Base-by-base conservation (phyloP, 257 asterid species). In the Eucommia ulmoides region DNA sequence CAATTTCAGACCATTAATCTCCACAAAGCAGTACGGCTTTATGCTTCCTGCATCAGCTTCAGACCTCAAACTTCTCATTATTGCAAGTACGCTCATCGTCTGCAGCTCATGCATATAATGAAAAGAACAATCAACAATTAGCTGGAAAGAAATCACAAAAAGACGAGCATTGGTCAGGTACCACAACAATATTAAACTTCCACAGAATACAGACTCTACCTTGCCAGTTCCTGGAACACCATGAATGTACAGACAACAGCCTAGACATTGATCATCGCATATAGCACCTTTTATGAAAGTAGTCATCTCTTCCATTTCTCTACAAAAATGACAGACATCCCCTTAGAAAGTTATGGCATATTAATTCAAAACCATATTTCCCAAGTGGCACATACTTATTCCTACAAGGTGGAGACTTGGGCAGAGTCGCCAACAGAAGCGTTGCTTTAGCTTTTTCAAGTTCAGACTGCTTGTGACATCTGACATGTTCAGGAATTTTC, bases 151-250 rank as follows among this genome's bases (percentile, higher is more conserved):
- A 26, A 26, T 26, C 8, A 26, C 38, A 26, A 26, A 26, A n/a
- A n/a, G n/a, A n/a, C n/a, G n/a, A n/a, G n/a, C n/a, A n/a, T n/a
- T n/a, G n/a, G n/a, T n/a, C n/a, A n/a, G n/a, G n/a, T n/a, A n/a
- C n/a, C n/a, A n/a, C 38, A 29, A 29, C 38, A 29, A 29, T 12
- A 29, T 29, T 29, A 29, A 3, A 38, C 2, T 38, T 38, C 6
- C 45, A 38, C 3, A 38, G 6, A 3, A 7, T 33, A 26, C 35
- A 35, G 25, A 56, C 42, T 49, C 61, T 70, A 89, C 98, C 93
- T 89, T 89, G 70, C 98, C 98, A 56, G 98, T 89, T 60, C 98
- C 98, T 56, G 98, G 98, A 63, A 89, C 98, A 61, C 98, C 98
- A 60, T 89, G 93, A 67, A 89, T 64, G 75, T 89, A 89, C 49